phyloP scores from a whole-genome alignment of 768 basidiomycete species.

The Clavulina sp. region DNA sequence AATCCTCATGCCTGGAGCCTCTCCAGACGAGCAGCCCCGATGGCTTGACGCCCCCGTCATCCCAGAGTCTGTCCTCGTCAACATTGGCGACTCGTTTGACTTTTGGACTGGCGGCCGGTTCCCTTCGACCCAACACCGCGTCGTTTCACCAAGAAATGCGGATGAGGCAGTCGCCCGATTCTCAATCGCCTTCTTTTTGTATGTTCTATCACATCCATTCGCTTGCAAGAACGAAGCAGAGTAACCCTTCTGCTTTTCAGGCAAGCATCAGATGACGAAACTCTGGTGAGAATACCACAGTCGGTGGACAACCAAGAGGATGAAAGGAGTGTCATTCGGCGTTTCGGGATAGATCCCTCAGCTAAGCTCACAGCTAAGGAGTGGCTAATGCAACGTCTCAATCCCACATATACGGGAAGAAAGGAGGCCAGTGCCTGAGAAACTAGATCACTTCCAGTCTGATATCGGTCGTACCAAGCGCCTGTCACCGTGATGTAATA shows the following conservation, averaged over 20 bases:
- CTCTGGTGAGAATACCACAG: slow-evolving; percentile 1
- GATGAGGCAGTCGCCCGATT: slow-evolving; percentile 9
- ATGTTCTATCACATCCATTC: not conserved
- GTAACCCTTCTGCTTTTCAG: not conserved
- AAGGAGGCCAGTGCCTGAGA: too few species aligned
- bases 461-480: too few species aligned
- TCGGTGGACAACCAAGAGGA: not conserved
- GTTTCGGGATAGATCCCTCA: slow-evolving; percentile 9
- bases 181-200: slow-evolving; percentile 15
- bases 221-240: not conserved
- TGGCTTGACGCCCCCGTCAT: slow-evolving; percentile 14
- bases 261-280: slow-evolving; percentile 13
- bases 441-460: too few species aligned
- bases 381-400: slow-evolving; percentile 7
- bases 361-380: slow-evolving; percentile 8
- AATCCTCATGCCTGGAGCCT: slow-evolving; percentile 6
- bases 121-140: slow-evolving; percentile 14
- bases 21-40: not conserved
- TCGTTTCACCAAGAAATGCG: slow-evolving; percentile 11
- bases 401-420: slow-evolving; percentile 5
- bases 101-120: slow-evolving; percentile 12
- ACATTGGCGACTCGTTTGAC: slow-evolving; percentile 12
- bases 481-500: too few species aligned
- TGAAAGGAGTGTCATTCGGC: not conserved
- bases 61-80: slow-evolving; percentile 10